Percentiles rank a stretch among this genome's conserved stretches.
These are phyloP conservation scores for Vairimorpha necatrix DNA, from an alignment of 371 early-diverging fungal species.

Conservation along the genomic window DNA sequence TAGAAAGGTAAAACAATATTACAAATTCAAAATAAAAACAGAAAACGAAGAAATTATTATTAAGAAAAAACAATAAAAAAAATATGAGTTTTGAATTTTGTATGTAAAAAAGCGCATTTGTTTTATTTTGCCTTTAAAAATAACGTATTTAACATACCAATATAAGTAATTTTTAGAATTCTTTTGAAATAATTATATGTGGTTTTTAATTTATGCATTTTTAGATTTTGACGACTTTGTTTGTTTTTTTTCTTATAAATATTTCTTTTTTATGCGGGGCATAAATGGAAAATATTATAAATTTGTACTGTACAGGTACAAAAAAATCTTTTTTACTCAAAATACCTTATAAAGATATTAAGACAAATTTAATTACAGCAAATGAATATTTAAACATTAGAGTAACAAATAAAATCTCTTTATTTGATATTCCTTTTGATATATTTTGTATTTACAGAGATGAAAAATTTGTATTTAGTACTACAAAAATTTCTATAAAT, in stretches of 20 bases:
- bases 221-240: no score
- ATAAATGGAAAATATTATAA: constrained; percentile 1
- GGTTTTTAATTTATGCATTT: no score
- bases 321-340: not conserved
- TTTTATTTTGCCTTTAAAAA: no score
- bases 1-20: constrained; percentile 4
- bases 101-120: no score
- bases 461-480: not conserved
- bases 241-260: no score
- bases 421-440: constrained; percentile 1
- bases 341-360: not conserved
- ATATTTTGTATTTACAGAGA: constrained; percentile 4
- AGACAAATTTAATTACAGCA: not conserved
- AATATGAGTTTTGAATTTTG: no score
- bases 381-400: not conserved
- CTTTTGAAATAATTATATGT: no score
- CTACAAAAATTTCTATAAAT: not conserved
- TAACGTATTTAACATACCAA: no score
- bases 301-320: not conserved
- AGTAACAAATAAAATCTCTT: not conserved
- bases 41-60: not conserved
- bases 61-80: not conserved
- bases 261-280: no score
- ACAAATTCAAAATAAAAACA: constrained; percentile 9
- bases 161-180: no score